Conservation (phyloP, 192 early-diverging fungal species). For the Coemansia sp. region DNA sequence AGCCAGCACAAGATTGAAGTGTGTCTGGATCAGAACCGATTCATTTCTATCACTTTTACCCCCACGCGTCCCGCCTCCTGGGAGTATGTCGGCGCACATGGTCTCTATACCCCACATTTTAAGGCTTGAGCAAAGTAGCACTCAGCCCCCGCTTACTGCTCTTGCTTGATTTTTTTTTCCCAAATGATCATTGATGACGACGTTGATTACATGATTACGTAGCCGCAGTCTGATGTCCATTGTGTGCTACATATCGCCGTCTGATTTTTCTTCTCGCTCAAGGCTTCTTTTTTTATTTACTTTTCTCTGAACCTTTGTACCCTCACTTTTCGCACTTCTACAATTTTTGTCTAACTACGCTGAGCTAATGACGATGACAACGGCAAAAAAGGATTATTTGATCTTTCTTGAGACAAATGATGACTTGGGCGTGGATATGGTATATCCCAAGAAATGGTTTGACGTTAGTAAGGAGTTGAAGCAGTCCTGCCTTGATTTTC, state of each 20-base stretch:
- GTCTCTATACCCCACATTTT: neutral
- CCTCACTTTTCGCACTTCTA: neutral
- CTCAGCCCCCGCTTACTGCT: neutral
- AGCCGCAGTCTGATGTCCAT: neutral
- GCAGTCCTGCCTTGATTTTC: neutral
- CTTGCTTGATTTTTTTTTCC: neutral
- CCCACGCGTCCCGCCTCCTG: neutral
- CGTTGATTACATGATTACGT: neutral
- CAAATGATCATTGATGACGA: neutral
- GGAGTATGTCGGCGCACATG: neutral
- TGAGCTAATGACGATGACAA: neutral
- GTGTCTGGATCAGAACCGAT: slow-evolving; percentile 4
- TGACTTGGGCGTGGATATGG: neutral
- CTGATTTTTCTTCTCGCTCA: neutral
- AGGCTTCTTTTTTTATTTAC: too few species aligned
- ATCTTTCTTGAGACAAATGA: neutral
- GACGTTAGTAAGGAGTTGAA: neutral
- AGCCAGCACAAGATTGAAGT: neutral
- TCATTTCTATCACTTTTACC: neutral
- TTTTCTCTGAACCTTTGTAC: too few species aligned
- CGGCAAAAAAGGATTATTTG: neutral
- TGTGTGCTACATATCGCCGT: too few species aligned
- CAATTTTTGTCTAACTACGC: neutral
- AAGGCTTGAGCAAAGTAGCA: slow-evolving; percentile 1
- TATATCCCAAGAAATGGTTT: neutral